Base-by-base conservation (phyloP, 441 rosid genomes). In the Bocquillonia castaneifolia region DNA sequence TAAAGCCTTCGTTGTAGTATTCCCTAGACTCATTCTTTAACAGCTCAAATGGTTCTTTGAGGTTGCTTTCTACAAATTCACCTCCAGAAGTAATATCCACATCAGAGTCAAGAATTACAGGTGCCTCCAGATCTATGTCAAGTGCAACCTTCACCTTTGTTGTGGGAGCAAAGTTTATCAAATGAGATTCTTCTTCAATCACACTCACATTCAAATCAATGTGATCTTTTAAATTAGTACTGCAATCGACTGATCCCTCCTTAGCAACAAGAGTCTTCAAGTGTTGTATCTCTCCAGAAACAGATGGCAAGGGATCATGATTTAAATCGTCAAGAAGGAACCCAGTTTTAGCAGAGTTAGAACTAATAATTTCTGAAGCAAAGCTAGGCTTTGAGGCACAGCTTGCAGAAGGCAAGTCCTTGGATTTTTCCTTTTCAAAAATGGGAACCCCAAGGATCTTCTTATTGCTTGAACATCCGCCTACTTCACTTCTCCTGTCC, bases 71-170 rank as follows among this genome's bases (percentile, higher is more conserved):
- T 44, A 12, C 40, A 47, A 67, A 31, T 62, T 73, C 34, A 61
- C 51, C 52, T 25, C 59, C 59, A 22, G 67, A 69, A 31, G 55
- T 29, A 62, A 13, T 54, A 45, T 67, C 72, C 25, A 28, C 45
- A 58, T 70, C 79, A 1, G 58, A 50, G n/a, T 80, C 83, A 20
- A 68, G 67, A 67, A 65, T 69, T 32, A 48, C 74, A 10, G 90
- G 86, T 10, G 69, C 78, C 76, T 85, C 90, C 74, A 86, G 76
- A 78, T 86, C 86, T 66, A 83, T 82, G 55, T 72, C 79, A 25
- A 75, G 39, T 36, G 69, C 70, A 54, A 62, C 63, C 74, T 74
- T 76, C 57, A 8, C 48, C 53, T 68, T 76, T 64, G 71, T 68
- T 71, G 34, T 70, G 0, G 75, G 47, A 61, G 73, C 69, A 48